Evolutionary conservation across 1,139 yeast species (phyloP).

Genomic region (Citeromyces siamensis): DNA sequence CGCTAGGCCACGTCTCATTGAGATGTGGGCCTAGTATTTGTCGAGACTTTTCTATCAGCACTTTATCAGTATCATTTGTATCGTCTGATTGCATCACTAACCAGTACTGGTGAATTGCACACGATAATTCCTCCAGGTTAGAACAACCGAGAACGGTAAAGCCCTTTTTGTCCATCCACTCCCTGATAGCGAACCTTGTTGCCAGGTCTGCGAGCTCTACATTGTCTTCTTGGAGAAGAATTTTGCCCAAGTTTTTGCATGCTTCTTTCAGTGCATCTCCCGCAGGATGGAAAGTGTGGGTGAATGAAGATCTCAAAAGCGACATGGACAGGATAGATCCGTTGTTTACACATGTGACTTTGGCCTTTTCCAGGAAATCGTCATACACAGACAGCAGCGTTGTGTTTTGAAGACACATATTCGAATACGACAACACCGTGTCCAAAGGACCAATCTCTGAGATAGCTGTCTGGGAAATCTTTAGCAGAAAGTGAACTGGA

Average conservation of each 20-base stretch:
- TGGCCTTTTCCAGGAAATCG: conserved; percentile 38
- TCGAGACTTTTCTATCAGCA: conserved; percentile 31
- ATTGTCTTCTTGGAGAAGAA: conserved; percentile 23
- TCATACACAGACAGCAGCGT: conserved; percentile 34
- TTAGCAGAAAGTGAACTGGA: conserved; percentile 57
- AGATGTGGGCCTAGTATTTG: conserved; percentile 37
- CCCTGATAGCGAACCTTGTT: conserved; percentile 56
- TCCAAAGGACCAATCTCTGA: conserved; percentile 43
- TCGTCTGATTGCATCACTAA: conserved; percentile 25
- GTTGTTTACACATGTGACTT: conserved; percentile 47
- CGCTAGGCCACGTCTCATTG: conserved; percentile 67
- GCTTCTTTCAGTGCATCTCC: conserved; percentile 38
- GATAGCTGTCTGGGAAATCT: conserved; percentile 28
- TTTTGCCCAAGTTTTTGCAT: conserved; percentile 41
- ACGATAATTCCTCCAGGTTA: conserved; percentile 42
- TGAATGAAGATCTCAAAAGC: conserved; percentile 50
- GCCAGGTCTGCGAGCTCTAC: conserved; percentile 75
- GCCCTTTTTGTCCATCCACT: conserved; percentile 37
- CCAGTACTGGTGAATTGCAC: conserved; percentile 50
- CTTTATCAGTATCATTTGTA: conserved; percentile 26
- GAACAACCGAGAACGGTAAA: conserved; percentile 72
- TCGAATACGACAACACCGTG: conserved; percentile 66
- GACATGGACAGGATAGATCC: conserved; percentile 92
- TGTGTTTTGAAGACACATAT: conserved; percentile 78
- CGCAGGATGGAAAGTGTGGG: conserved; percentile 80